Base-by-base conservation (phyloP, 2,329 filamentous ascomycete genomes). In the Hypoxylon rubiginosum region DNA sequence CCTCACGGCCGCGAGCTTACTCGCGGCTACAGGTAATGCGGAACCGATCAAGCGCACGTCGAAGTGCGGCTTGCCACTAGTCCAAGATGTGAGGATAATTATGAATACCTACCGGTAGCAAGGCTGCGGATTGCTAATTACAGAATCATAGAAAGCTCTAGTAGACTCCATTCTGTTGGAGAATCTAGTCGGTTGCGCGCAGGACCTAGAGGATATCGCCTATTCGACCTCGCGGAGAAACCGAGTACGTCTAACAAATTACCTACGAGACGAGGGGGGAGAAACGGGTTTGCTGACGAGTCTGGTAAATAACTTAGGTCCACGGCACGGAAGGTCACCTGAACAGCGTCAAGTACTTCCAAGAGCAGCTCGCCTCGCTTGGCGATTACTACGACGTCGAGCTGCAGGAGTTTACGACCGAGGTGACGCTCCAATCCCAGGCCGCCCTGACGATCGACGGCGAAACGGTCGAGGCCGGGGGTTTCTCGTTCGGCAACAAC, bases 401-500 rank as follows among this genome's bases (percentile, higher is more conserved):
- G 64, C 69, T 71, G 17, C 77, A 79, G 63, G 69, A 73, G 0
- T 77, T 74, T 58, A 69, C 69, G 39, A 74, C 74, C 4, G 69
- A 74, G 49, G 70, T 74, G 30, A 72, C 72, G 17, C 51, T 74
- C 46, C 67, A 58, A 13, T 71, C 71, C 4, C 34, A 67, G 1
- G 66, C 61, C 3, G 57, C 56, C n/a, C 58, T 78, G 17, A 63
- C 66, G 4, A 58, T 71, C 39, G 65, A 68, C 49, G 73, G 71
- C 28, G 66, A 71, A 30, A 59, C 68, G 8, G n/a, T 73, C 39
- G 69, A 68, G 7, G 64, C 73, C 8, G 64, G 63, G 3, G 57
- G 82, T 21, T 85, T 86, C 72, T 81, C 80, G 17, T 79, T 80
- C 62, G 72, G 71, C 17, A 75, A 73, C 51, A 75, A 73, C 24